Percentiles rank a stretch among this genome's conserved stretches.
These are phyloP conservation scores for Pseudoneurospora amorphoporcata DNA, from an alignment of 495 filamentous ascomycete species.

Conservation along the genomic window DNA sequence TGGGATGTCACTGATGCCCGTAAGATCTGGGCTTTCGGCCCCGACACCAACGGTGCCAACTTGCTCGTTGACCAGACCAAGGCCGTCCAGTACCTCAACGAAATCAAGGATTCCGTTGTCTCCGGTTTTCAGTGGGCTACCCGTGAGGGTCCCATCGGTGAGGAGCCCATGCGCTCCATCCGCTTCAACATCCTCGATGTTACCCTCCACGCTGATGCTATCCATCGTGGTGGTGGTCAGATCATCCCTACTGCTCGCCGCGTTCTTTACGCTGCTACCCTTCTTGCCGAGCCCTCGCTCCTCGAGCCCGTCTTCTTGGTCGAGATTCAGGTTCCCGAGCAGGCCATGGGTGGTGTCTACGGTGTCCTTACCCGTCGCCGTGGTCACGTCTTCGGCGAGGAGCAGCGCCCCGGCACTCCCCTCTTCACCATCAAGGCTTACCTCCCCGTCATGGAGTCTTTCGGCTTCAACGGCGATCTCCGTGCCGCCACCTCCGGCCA, in stretches of 20 bases:
- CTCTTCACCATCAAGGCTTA: constrained; percentile 99
- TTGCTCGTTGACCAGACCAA: constrained; percentile 99
- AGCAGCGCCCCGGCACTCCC: constrained; percentile 96
- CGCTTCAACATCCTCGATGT: constrained; percentile 99
- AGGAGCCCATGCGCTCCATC: constrained; percentile 94
- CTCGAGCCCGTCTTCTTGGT: constrained; percentile 97
- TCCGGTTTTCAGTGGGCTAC: constrained; percentile 99
- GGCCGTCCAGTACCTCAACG: constrained; percentile 98
- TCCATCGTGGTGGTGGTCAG: constrained; percentile 98
- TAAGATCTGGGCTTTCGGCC: constrained; percentile 99
- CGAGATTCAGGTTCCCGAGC: constrained; percentile 98
- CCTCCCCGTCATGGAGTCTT: constrained; percentile 98
- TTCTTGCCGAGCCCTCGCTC: constrained; percentile 83
- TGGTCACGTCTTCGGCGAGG: constrained; percentile 98
- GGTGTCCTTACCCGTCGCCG: constrained; percentile 95
- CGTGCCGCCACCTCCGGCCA: constrained; percentile 87
- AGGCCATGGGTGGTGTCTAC: constrained; percentile 99
- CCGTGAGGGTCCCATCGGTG: constrained; percentile 91
- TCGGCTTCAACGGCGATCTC: constrained; percentile 98
- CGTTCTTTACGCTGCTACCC: constrained; percentile 85
- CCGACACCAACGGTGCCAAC: constrained; percentile 95
- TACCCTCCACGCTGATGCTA: constrained; percentile 98
- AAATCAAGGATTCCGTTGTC: constrained; percentile 99
- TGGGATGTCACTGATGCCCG: constrained; percentile 99
- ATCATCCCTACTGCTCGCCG: constrained; percentile 96